Evolutionary conservation across 345 rosid genomes (phyloP).

Genomic region (Salix viminalis): DNA sequence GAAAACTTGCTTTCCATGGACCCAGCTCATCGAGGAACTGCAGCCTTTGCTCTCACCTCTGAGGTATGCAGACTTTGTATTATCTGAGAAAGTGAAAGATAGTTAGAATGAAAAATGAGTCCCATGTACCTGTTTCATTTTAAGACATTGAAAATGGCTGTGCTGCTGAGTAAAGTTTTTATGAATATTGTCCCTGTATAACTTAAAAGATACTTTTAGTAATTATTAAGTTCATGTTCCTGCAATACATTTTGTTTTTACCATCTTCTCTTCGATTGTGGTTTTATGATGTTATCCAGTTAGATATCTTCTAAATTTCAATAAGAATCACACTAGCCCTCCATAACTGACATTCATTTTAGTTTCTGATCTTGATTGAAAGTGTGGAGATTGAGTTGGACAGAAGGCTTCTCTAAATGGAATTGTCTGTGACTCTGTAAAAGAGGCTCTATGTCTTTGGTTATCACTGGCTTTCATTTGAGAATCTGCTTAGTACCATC

Average conservation of each 20-base stretch:
- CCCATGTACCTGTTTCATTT: neutral
- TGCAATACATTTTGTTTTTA: too few relatives aligned
- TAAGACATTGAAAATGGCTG: neutral
- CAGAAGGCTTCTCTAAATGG: neutral
- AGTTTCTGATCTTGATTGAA: neutral
- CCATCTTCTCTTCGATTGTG: too few relatives aligned
- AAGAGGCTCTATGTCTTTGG: neutral
- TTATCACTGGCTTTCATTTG: neutral
- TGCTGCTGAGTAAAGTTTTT: too few relatives aligned
- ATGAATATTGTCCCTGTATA: too few relatives aligned
- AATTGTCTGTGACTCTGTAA: neutral
- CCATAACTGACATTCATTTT: neutral
- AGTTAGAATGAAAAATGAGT: neutral
- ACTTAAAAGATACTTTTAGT: too few relatives aligned
- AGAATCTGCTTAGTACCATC: neutral
- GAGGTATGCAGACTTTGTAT: constrained; percentile 48
- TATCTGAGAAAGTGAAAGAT: neutral
- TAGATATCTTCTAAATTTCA: neutral
- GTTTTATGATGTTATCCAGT: too few relatives aligned
- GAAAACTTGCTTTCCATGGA: constrained; percentile 77
- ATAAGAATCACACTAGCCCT: neutral
- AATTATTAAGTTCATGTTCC: too few relatives aligned
- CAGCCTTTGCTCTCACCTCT: constrained; percentile 65
- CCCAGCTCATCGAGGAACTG: constrained; percentile 72
- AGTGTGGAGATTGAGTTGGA: neutral